phyloP scores from a whole-genome alignment of 2,329 filamentous ascomycete species.

The Alternaria hordeiaustralica region DNA sequence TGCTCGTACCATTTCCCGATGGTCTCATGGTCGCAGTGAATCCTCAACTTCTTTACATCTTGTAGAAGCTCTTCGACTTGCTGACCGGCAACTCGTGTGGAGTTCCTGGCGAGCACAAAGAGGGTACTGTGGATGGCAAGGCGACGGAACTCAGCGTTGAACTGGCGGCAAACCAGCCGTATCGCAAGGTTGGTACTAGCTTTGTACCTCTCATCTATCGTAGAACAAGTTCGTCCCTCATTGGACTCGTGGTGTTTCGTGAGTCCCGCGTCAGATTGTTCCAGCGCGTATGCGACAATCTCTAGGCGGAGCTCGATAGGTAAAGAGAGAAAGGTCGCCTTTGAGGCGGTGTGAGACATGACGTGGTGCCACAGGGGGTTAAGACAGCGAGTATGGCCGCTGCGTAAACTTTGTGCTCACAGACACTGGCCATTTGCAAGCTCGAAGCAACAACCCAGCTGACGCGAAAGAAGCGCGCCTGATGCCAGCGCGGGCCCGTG shows the following conservation, averaged over 20 bases:
- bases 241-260: background rate
- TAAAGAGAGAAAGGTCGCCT: conserved; percentile 32
- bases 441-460: background rate
- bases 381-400: background rate
- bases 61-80: conserved; percentile 26
- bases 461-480: background rate
- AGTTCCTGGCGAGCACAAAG: conserved; percentile 39
- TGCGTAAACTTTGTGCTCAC: background rate
- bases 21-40: conserved; percentile 31
- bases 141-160: conserved; percentile 44
- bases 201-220: background rate
- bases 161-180: conserved; percentile 49
- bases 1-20: conserved; percentile 40
- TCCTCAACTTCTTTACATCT: conserved; percentile 42
- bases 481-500: conserved; percentile 5
- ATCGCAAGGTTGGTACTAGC: conserved; percentile 35
- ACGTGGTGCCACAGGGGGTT: background rate
- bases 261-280: conserved; percentile 36
- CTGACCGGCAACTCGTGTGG: conserved; percentile 17
- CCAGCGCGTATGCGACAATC: conserved; percentile 37
- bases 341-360: background rate
- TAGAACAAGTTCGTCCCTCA: background rate
- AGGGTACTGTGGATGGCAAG: conserved; percentile 45
- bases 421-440: background rate
- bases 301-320: conserved; percentile 46